phyloP scores from a whole-genome alignment of 2,329 filamentous ascomycete genomes.

The Monosporascus sp. region DNA sequence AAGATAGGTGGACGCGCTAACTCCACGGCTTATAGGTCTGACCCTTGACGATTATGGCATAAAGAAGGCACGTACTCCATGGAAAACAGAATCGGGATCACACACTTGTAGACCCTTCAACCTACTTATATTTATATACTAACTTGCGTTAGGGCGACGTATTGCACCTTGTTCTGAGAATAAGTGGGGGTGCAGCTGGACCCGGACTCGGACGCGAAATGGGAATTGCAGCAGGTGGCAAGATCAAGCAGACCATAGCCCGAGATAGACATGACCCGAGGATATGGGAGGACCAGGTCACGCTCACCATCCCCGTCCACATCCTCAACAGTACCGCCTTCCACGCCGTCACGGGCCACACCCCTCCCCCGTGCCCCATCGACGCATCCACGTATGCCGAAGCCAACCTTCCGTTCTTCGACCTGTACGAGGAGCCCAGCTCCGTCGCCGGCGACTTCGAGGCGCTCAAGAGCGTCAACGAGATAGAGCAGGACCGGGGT shows the following conservation, averaged over 20 bases:
- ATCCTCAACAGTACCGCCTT: conserved; percentile 33
- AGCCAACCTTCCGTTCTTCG: conserved; percentile 32
- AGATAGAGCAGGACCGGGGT: conserved; percentile 11
- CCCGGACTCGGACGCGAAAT: conserved; percentile 1
- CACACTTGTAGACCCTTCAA: too few relatives aligned
- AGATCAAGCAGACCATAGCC: conserved; percentile 12
- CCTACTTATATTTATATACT: too few relatives aligned
- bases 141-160: too few relatives aligned
- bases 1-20: neutral
- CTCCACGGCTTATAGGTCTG: neutral
- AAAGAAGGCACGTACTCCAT: neutral
- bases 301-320: conserved; percentile 23
- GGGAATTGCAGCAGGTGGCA: conserved; percentile 13
- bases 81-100: too few relatives aligned
- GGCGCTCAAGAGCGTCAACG: conserved; percentile 11
- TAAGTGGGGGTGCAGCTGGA: too few relatives aligned
- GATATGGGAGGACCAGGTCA: conserved; percentile 4
- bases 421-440: conserved; percentile 18
- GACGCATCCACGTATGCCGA: conserved; percentile 26
- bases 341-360: conserved; percentile 28
- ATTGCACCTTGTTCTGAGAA: too few relatives aligned
- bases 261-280: conserved; percentile 1
- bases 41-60: neutral
- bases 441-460: conserved; percentile 11
- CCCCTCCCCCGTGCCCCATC: conserved; percentile 30